Evolutionary conservation across 139 green algal species (phyloP).

Genomic region (Coelastrella sp.): DNA sequence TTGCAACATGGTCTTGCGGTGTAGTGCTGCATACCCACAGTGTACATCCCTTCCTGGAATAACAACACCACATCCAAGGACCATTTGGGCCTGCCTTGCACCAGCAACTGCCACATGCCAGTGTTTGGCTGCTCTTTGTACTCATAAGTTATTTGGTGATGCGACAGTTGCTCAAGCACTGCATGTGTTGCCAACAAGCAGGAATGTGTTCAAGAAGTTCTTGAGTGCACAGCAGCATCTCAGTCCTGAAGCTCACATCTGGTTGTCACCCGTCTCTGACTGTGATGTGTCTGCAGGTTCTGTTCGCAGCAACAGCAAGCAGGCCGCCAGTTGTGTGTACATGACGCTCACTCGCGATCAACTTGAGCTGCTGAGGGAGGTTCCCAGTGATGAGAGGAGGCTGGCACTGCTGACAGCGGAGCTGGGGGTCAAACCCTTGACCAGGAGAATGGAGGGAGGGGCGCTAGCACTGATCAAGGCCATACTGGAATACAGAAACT

Average conservation of each 20-base stretch:
- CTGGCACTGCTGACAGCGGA: constrained; percentile 50
- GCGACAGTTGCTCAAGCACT: too few species aligned
- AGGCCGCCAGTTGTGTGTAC: constrained; percentile 25
- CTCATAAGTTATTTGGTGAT: too few species aligned
- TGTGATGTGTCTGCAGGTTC: too few species aligned
- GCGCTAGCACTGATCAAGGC: not conserved
- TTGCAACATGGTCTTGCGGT: not conserved
- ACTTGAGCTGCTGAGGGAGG: constrained; percentile 55
- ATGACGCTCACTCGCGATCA: not conserved
- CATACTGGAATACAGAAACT: not conserved
- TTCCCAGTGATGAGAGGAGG: constrained; percentile 61
- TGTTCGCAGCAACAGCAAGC: constrained; percentile 4
- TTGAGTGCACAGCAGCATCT: too few species aligned
- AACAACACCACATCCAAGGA: not conserved
- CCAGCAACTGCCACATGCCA: not conserved
- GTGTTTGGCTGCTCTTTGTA: too few species aligned
- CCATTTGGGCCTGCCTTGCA: not conserved
- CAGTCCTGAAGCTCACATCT: too few species aligned
- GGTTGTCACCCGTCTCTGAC: too few species aligned
- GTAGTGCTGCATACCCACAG: not conserved
- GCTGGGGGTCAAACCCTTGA: constrained; percentile 46
- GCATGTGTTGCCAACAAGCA: too few species aligned
- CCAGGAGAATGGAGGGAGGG: not conserved
- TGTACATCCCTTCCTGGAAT: too few species aligned
- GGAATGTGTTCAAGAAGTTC: too few species aligned